Conservation (phyloP, 805 yeast species). For the Pichia manshurica region DNA sequence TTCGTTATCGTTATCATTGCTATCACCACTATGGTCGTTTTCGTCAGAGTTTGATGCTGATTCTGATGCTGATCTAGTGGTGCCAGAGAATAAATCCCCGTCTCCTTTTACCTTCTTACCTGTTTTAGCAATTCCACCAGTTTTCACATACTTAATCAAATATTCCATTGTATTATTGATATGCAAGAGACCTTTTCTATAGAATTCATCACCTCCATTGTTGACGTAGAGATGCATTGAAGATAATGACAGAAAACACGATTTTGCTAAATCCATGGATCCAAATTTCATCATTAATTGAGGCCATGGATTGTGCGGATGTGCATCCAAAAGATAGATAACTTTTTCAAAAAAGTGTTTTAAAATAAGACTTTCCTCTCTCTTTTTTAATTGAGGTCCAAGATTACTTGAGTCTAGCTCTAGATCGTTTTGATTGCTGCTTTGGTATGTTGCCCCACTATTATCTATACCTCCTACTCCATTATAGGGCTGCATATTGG, state of each 20-base stretch:
- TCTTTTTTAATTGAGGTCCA: slow-evolving; percentile 10
- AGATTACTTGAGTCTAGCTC: slow-evolving; percentile 25
- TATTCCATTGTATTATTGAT: slow-evolving; percentile 53
- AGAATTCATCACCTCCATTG: slow-evolving; percentile 46
- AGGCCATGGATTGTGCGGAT: slow-evolving; percentile 59
- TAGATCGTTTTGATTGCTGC: neutral
- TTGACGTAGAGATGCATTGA: slow-evolving; percentile 55
- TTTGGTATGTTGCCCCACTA: neutral
- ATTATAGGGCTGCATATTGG: neutral
- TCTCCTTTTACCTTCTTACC: neutral
- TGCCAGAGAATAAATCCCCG: neutral
- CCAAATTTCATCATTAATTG: slow-evolving; percentile 52
- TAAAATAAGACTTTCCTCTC: slow-evolving; percentile 49
- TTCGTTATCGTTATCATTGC: slow-evolving; percentile 11
- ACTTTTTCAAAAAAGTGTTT: slow-evolving; percentile 51
- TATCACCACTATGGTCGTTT: neutral
- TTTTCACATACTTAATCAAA: slow-evolving; percentile 39
- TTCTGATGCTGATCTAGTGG: neutral
- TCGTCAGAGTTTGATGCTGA: neutral
- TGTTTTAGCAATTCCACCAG: slow-evolving; percentile 7
- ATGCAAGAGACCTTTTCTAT: slow-evolving; percentile 47
- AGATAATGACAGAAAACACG: slow-evolving; percentile 51
- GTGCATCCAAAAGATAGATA: slow-evolving; percentile 50
- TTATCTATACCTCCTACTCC: neutral
- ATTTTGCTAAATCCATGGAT: slow-evolving; percentile 51